A percentile compares a stretch with the other conserved stretches of the same genome.
phyloP scores from a whole-genome alignment of 2,329 filamentous ascomycete genomes.

The Xylariaceae sp. region DNA sequence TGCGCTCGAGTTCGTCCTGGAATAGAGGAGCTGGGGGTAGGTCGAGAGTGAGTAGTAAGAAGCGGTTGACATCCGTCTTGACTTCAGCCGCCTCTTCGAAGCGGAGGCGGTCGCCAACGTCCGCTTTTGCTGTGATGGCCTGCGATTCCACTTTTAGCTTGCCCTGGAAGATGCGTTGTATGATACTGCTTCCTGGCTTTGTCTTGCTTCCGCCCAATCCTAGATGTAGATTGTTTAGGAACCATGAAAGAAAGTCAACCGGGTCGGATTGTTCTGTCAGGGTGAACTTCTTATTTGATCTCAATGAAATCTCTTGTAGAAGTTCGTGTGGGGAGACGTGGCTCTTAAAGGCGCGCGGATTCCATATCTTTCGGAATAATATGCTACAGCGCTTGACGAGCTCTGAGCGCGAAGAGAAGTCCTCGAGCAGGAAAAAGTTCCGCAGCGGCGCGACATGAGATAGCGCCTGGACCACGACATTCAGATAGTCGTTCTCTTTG shows the following conservation, averaged over 20 bases:
- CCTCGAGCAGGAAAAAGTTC: constrained; percentile 87
- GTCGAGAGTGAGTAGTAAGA: constrained; percentile 89
- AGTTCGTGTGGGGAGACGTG: constrained; percentile 97
- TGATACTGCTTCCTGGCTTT: constrained; percentile 76
- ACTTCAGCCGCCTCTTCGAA: constrained; percentile 89
- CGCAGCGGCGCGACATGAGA: constrained; percentile 85
- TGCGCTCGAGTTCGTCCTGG: constrained; percentile 89
- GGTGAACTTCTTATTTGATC: constrained; percentile 88
- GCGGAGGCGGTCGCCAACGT: constrained; percentile 79
- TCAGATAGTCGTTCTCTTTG: constrained; percentile 98
- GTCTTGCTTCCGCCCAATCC: constrained; percentile 86
- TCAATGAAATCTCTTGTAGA: constrained; percentile 86
- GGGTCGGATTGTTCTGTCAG: constrained; percentile 90
- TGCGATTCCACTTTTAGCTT: constrained; percentile 89
- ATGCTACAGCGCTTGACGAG: constrained; percentile 85
- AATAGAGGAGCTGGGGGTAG: constrained; percentile 89
- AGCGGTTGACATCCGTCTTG: constrained; percentile 71
- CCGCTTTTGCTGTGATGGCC: constrained; percentile 85
- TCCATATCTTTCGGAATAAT: constrained; percentile 96
- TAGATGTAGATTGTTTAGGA: constrained; percentile 91
- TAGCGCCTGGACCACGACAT: constrained; percentile 87
- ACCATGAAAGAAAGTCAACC: constrained; percentile 95
- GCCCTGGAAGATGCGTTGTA: constrained; percentile 93
- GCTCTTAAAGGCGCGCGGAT: constrained; percentile 89
- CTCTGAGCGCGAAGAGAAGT: constrained; percentile 68